These are phyloP conservation scores for Vaucheria bursata DNA, from an alignment of 352 stramenopile species.

Conservation along the genomic window DNA sequence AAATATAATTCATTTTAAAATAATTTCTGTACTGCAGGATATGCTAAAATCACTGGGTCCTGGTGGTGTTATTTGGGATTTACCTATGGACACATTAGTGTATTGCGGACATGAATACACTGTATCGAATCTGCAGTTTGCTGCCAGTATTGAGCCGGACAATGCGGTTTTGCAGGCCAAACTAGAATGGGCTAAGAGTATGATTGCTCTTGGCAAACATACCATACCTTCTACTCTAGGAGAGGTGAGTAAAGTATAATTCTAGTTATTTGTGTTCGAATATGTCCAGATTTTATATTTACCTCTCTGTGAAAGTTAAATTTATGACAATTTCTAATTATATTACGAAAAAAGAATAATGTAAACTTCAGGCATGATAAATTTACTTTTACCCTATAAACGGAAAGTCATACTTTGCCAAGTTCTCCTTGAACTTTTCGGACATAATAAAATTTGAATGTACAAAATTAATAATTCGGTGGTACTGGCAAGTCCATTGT, in stretches of 20 bases:
- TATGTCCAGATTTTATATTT: neutral
- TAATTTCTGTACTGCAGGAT: neutral
- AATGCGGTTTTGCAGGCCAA: constrained; percentile 58
- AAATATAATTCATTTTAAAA: neutral
- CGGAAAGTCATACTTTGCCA: too few species aligned
- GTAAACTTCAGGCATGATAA: too few species aligned
- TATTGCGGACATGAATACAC: constrained; percentile 57
- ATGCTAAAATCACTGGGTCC: constrained; percentile 4
- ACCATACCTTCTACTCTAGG: constrained; percentile 41
- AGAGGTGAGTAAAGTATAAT: neutral
- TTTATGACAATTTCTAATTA: neutral
- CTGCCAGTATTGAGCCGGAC: constrained; percentile 46
- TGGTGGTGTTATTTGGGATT: neutral
- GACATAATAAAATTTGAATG: too few species aligned
- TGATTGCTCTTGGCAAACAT: constrained; percentile 17
- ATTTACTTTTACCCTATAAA: too few species aligned
- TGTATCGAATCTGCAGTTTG: constrained; percentile 51
- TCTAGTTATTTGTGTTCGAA: constrained; percentile 2
- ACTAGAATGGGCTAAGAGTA: constrained; percentile 28
- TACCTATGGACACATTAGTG: constrained; percentile 47
- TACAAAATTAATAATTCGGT: too few species aligned
- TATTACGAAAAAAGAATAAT: constrained; percentile 6
- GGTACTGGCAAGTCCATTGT: too few species aligned
- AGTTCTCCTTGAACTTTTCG: too few species aligned
- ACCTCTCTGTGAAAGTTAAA: neutral